Percentiles rank a stretch among this genome's conserved stretches.
Evolutionary conservation across 78 protist genomes (phyloP).

Genomic region (Bodo saltans): DNA sequence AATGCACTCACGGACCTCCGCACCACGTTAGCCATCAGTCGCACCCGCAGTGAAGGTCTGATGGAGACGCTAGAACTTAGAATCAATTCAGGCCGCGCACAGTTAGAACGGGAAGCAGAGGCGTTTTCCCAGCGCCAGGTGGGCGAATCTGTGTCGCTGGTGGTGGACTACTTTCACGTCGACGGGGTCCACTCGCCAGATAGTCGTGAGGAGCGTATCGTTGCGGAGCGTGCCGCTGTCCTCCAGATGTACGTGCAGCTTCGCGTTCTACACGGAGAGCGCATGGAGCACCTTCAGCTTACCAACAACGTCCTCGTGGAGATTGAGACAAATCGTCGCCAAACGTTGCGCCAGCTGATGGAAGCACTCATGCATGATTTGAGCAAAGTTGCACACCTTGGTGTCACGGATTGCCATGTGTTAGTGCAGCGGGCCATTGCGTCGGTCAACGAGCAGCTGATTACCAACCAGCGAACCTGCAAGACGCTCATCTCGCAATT

Average conservation of each 20-base stretch:
- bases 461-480: not conserved
- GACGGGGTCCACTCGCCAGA: not conserved
- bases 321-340: not conserved
- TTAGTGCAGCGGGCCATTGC: not conserved
- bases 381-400: not conserved
- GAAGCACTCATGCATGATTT: not conserved
- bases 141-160: no score
- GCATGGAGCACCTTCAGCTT: not conserved
- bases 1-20: not conserved
- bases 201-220: not conserved
- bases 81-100: no score
- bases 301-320: not conserved
- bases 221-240: not conserved
- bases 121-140: not conserved
- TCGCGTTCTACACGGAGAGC: not conserved
- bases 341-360: not conserved
- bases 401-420: not conserved
- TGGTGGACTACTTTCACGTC: not conserved
- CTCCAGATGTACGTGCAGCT: not conserved
- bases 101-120: no score
- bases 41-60: not conserved
- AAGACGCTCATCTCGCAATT: not conserved
- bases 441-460: not conserved
- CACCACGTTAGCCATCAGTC: not conserved
- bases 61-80: no score